Evolutionary conservation across 1,139 yeast genomes (phyloP).

Genomic region (Lodderomyces pseudojiufengensis): DNA sequence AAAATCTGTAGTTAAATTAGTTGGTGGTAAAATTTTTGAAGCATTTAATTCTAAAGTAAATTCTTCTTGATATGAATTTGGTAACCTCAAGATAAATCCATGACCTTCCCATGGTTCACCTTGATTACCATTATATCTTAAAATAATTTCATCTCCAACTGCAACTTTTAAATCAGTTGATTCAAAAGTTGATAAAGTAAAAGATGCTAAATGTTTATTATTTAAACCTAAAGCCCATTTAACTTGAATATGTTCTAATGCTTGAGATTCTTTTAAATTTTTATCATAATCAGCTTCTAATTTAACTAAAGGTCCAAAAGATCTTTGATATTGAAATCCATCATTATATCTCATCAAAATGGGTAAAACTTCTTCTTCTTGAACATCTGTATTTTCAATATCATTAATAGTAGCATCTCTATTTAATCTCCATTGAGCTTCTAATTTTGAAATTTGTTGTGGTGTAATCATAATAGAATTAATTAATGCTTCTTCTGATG

Average conservation of each 20-base stretch:
- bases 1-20: slow-evolving; percentile 60
- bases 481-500: slow-evolving; percentile 60
- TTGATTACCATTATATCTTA: slow-evolving; percentile 54
- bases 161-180: slow-evolving; percentile 68
- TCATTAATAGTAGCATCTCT: slow-evolving; percentile 67
- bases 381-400: slow-evolving; percentile 45
- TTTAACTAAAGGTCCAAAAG: slow-evolving; percentile 80
- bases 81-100: slow-evolving; percentile 72
- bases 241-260: slow-evolving; percentile 69
- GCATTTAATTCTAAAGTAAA: slow-evolving; percentile 68
- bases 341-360: slow-evolving; percentile 75
- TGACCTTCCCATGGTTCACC: slow-evolving; percentile 62
- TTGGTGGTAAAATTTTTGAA: slow-evolving; percentile 51
- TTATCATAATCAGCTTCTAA: slow-evolving; percentile 80
- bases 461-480: slow-evolving; percentile 54
- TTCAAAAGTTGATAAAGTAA: slow-evolving; percentile 66
- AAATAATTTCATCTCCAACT: slow-evolving; percentile 77
- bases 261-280: slow-evolving; percentile 72
- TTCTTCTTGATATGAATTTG: slow-evolving; percentile 64
- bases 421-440: slow-evolving; percentile 76
- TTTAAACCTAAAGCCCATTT: slow-evolving; percentile 72
- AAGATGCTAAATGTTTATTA: slow-evolving; percentile 65
- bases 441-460: slow-evolving; percentile 68
- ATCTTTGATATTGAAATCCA: slow-evolving; percentile 81
- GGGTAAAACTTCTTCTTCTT: slow-evolving; percentile 58